A percentile compares a stretch with the other conserved stretches of the same genome.
Conservation (phyloP, 805 yeast genomes). For the Candida succiphila region DNA sequence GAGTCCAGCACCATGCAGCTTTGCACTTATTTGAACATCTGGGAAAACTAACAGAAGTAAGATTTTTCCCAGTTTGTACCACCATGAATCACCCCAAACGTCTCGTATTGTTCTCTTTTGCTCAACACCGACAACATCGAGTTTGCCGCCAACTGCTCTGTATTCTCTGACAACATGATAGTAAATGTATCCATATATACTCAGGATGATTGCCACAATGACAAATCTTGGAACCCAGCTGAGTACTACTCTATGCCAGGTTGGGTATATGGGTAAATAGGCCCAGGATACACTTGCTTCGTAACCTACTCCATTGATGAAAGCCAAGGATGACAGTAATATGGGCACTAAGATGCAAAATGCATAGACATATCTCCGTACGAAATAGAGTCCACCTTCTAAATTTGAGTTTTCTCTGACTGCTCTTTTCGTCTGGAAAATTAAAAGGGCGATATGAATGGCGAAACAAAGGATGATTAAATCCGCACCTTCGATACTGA, state of each 20-base stretch:
- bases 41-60: slow-evolving; percentile 21
- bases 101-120: slow-evolving; percentile 8
- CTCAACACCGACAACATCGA: slow-evolving; percentile 11
- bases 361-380: slow-evolving; percentile 48
- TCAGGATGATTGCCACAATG: slow-evolving; percentile 50
- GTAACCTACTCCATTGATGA: slow-evolving; percentile 47
- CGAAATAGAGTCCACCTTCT: slow-evolving; percentile 68
- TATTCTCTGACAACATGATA: slow-evolving; percentile 59
- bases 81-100: slow-evolving; percentile 17
- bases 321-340: slow-evolving; percentile 63
- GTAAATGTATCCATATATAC: slow-evolving; percentile 63
- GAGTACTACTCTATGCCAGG: slow-evolving; percentile 63
- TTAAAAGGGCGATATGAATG: slow-evolving; percentile 65
- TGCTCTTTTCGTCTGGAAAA: slow-evolving; percentile 51
- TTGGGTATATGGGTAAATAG: slow-evolving; percentile 61
- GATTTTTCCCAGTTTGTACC: slow-evolving; percentile 20
- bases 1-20: slow-evolving; percentile 18
- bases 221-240: slow-evolving; percentile 79
- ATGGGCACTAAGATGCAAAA: slow-evolving; percentile 52
- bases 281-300: slow-evolving; percentile 65
- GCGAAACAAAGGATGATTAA: slow-evolving; percentile 76
- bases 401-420: slow-evolving; percentile 20
- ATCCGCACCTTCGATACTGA: slow-evolving; percentile 80
- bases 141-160: slow-evolving; percentile 37
- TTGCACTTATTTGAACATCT: slow-evolving; percentile 19